Evolutionary conservation across 2,329 filamentous ascomycete species (phyloP), one percentile per base, ranked within the genome.

Genomic region (Ceratocystis diversiconidia): DNA sequence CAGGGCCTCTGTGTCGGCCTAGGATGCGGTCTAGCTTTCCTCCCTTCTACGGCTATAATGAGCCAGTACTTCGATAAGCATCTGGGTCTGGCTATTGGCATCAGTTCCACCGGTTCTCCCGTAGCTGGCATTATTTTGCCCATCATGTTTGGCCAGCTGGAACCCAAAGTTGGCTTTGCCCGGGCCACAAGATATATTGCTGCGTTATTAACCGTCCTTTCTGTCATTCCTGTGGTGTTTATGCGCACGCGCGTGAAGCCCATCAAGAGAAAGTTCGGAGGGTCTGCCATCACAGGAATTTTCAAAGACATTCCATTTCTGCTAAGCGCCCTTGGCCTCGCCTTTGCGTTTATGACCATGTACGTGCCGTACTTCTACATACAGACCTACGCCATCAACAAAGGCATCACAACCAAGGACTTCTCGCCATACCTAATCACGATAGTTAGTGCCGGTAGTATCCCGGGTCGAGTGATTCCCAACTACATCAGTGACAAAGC

Each of bases 101-200:
- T 75, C 55, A 67, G 71, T 28, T 70, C 73, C 0, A 71, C 73
- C 7, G 76, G 76, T 1, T 75, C 73, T 1, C 74, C 73, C 15
- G 65, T 77, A 17, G 75, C 73, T 64, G 78, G 79, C 10, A 76
- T 80, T 61, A 59, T 72, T 25, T 72, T 72, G 62, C 72, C 68
- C n/a, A 70, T 76, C 62, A 72, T 76, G 62, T 76, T 79, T 62
- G 71, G 72, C 12, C 74, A 73, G 68, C 73, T 81, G 2, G 76
- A 80, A 69, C 73, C 74, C n/a, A 70, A 71, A 19, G 76, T 85
- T 64, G 82, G 82, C 36, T 86, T 85, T 71, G 73, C 74, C 59
- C 84, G 80, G 81, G 75, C 80, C 5, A 76, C 74, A 3, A 73
- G 78, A 6, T 71, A 77, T 43, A 74, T 80, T 19, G 78, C 73